phyloP scores from a whole-genome alignment of 768 basidiomycete genomes.

The Leccinellum rugosiceps region DNA sequence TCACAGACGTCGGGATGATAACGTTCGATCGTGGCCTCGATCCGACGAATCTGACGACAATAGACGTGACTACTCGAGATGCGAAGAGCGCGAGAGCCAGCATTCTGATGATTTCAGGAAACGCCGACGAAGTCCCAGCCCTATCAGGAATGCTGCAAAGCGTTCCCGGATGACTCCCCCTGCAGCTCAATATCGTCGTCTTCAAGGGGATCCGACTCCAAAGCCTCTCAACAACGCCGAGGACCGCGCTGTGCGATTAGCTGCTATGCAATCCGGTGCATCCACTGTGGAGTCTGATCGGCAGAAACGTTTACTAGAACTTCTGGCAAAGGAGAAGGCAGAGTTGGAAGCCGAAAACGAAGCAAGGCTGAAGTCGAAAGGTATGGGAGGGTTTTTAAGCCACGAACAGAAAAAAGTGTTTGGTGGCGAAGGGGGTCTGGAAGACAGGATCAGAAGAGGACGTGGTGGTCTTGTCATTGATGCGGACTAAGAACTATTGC shows the following conservation, averaged over 20 bases:
- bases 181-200: slow-evolving; percentile 22
- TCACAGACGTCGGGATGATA: slow-evolving; percentile 14
- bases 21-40: slow-evolving; percentile 42
- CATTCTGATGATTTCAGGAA: slow-evolving; percentile 36
- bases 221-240: slow-evolving; percentile 30
- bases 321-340: slow-evolving; percentile 75
- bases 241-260: slow-evolving; percentile 81
- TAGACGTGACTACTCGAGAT: slow-evolving; percentile 28
- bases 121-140: slow-evolving; percentile 38
- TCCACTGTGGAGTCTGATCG: slow-evolving; percentile 63
- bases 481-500: slow-evolving; percentile 26
- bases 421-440: slow-evolving; percentile 72
- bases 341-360: slow-evolving; percentile 72
- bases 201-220: slow-evolving; percentile 8
- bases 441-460: slow-evolving; percentile 74
- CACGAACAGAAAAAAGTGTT: slow-evolving; percentile 84
- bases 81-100: slow-evolving; percentile 19
- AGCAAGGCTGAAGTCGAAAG: slow-evolving; percentile 66
- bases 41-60: slow-evolving; percentile 54
- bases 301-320: slow-evolving; percentile 60
- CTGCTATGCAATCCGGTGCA: slow-evolving; percentile 83
- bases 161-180: slow-evolving; percentile 49
- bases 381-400: slow-evolving; percentile 77
- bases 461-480: slow-evolving; percentile 68
- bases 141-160: slow-evolving; percentile 35